Evolutionary conservation across 192 early-diverging fungal species (phyloP).

Genomic region (Mortierella antarctica): DNA sequence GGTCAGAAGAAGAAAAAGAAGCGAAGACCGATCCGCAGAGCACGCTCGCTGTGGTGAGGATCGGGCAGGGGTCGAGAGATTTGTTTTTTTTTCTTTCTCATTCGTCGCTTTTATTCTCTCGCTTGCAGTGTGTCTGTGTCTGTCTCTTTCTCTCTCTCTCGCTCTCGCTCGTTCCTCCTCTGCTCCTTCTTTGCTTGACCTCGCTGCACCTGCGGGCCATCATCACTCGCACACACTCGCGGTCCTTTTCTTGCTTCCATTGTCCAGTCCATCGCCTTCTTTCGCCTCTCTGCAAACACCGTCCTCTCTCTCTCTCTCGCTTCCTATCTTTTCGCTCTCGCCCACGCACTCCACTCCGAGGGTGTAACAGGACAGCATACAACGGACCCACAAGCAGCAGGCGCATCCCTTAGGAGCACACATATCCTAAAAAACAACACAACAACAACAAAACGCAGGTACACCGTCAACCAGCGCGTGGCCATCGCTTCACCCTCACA

Average conservation of each 20-base stretch:
- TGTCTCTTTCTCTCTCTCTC: slow-evolving; percentile 2
- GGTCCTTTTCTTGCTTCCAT: background rate
- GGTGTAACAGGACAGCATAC: background rate
- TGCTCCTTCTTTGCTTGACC: background rate
- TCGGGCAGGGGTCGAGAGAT: background rate
- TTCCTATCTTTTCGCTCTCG: background rate
- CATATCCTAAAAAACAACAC: background rate
- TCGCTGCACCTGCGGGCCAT: too few relatives aligned
- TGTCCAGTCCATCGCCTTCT: background rate
- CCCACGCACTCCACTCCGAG: background rate
- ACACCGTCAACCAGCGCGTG: too few relatives aligned
- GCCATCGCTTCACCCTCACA: too few relatives aligned
- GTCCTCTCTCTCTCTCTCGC: background rate
- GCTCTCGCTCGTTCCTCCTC: background rate
- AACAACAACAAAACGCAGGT: too few relatives aligned
- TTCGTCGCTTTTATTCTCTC: background rate
- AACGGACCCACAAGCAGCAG: background rate
- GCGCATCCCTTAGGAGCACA: background rate
- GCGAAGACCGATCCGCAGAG: background rate
- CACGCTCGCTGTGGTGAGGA: background rate
- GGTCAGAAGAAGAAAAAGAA: background rate
- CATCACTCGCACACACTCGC: background rate
- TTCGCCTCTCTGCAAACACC: background rate
- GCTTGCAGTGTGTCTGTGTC: background rate
- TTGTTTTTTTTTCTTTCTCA: slow-evolving; percentile 4